Conservation (phyloP, 1,284 basidiomycete species). For the Heterobasidion irregulare region DNA sequence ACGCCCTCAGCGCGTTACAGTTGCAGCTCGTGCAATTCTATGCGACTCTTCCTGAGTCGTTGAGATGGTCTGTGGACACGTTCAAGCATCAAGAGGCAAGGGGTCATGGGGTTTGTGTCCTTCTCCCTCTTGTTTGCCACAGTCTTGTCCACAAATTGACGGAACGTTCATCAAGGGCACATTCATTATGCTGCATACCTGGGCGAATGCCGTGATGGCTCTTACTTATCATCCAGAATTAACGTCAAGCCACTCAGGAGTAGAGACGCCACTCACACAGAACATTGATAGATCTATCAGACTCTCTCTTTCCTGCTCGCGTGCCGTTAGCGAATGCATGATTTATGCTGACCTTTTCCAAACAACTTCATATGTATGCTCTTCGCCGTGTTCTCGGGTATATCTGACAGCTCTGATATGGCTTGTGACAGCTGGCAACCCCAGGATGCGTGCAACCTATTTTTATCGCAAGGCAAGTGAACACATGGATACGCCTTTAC, state of each 20-base stretch:
- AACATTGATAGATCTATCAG: constrained; percentile 26
- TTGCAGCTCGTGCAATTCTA: constrained; percentile 28
- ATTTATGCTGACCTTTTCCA: constrained; percentile 22
- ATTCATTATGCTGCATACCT: constrained; percentile 17
- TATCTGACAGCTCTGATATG: too few species aligned
- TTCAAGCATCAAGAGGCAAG: constrained; percentile 28
- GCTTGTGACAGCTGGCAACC: constrained; percentile 14
- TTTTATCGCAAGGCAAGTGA: constrained; percentile 20
- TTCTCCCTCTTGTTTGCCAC: not conserved
- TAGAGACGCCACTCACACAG: constrained; percentile 27
- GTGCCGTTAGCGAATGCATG: constrained; percentile 31
- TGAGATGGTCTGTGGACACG: constrained; percentile 29
- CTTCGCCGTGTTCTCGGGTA: too few species aligned
- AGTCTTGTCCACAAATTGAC: not conserved
- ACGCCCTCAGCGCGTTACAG: constrained; percentile 25
- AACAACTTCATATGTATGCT: constrained; percentile 21
- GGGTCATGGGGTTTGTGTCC: constrained; percentile 21
- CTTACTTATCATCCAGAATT: constrained; percentile 31
- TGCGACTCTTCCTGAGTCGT: constrained; percentile 22
- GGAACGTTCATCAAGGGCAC: constrained; percentile 8
- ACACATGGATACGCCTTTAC: not conserved
- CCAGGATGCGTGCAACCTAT: constrained; percentile 24
- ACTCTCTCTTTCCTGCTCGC: constrained; percentile 24
- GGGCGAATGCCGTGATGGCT: constrained; percentile 31
- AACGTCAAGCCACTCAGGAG: constrained; percentile 24